Evolutionary conservation across 768 basidiomycete genomes (phyloP).

Genomic region (Mycena capillaripes): DNA sequence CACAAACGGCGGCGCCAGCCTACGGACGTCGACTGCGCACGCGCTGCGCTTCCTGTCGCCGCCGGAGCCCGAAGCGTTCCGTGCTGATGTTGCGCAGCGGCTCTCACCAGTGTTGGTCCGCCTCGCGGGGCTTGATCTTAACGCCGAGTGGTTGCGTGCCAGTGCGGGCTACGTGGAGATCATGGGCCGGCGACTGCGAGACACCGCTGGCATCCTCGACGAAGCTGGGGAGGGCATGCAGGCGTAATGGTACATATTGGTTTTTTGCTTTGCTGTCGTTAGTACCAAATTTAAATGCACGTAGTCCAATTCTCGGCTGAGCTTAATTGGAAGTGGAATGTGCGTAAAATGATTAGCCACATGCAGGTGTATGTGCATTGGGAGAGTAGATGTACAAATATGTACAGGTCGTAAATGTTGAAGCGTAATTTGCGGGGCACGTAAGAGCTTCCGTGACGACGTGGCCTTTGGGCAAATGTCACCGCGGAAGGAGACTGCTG

Average conservation of each 20-base stretch:
- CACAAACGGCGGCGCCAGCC: slow-evolving; percentile 50
- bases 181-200: slow-evolving; percentile 79
- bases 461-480: slow-evolving; percentile 31
- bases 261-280: background rate
- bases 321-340: background rate
- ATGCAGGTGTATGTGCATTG: slow-evolving; percentile 10
- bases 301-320: background rate
- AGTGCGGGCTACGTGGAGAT: slow-evolving; percentile 82
- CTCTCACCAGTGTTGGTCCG: slow-evolving; percentile 69
- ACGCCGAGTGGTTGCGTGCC: slow-evolving; percentile 68
- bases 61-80: slow-evolving; percentile 71
- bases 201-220: slow-evolving; percentile 72
- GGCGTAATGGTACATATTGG: background rate
- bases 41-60: slow-evolving; percentile 71
- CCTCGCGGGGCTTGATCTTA: slow-evolving; percentile 66
- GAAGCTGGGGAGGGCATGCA: slow-evolving; percentile 24
- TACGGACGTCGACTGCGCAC: slow-evolving; percentile 58
- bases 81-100: slow-evolving; percentile 66
- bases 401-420: background rate
- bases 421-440: background rate
- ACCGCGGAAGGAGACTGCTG: slow-evolving; percentile 85
- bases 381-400: slow-evolving; percentile 4
- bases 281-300: slow-evolving; percentile 2
- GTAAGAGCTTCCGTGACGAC: background rate
- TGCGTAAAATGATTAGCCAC: background rate